Evolutionary conservation across 441 rosid genomes (phyloP), one percentile per base, ranked within the genome.

Genomic region (Bocquillonia castaneifolia): DNA sequence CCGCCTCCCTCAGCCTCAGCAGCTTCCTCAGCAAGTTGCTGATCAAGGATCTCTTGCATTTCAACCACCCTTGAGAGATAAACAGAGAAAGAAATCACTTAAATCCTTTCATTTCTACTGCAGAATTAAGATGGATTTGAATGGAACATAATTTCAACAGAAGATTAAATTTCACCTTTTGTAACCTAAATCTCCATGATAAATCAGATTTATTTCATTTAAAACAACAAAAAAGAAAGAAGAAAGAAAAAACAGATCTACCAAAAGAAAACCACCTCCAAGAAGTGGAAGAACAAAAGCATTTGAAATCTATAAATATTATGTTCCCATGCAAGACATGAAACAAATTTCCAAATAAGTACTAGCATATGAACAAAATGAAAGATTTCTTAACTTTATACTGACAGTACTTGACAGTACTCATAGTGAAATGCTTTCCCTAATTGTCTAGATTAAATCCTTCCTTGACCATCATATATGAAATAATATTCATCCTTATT

Each of bases 1-100:
- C 89, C 97, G 42, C 80, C 97, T 65, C 97, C 99, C 81, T 92
- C 99, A 76, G 97, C 99, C 84, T 95, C 99, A 57, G 99, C 99
- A 65, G 96, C 99, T 79, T 95, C 99, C 81, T 95, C 99, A 60
- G 98, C 96, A 75, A 95, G 81, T 81, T 95, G 96, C 72, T 92
- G 89, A 76, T 95, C 99, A 76, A 90, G 89, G 76, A 95, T 95
- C 85, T 95, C 99, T 88, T 95, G 99, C 98, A 89, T 95, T 80
- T 95, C 99, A 74, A 95, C 97, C 70, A 95, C 98, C 86, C 99
- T 95, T 70, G 65, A 76, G 62, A 26, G 64, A 59, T 31, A 45
- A 34, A 54, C 39, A 22, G 26, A 20, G 45, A 54, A 64, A 29
- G 48, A 22, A 31, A 44, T 54, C 64, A 42, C 15, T 29, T 52